A percentile compares a stretch with the other conserved stretches of the same genome.
These are phyloP conservation scores for Pyrus bretschneideri DNA, from an alignment of 306 rosid genomes.

Conservation along the genomic window DNA sequence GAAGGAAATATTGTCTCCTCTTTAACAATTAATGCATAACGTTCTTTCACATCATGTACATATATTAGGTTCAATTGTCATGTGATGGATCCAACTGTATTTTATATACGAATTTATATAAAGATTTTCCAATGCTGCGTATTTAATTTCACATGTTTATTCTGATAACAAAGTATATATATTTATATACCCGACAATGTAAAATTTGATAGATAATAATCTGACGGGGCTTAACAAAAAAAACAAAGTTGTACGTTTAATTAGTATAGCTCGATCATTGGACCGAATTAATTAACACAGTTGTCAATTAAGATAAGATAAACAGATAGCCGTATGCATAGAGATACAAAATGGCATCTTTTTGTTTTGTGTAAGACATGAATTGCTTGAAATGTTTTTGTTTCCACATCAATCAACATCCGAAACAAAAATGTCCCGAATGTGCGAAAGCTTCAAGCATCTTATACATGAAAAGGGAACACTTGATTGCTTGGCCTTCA, in stretches of 20 bases:
- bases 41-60: not conserved
- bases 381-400: not conserved
- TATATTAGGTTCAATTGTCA: not conserved
- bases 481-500: not conserved
- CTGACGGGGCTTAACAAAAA: not conserved
- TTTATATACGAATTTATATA: no score
- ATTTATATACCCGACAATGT: no score
- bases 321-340: not conserved
- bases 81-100: no score
- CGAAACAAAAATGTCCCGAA: not conserved
- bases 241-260: not conserved
- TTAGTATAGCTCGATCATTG: not conserved
- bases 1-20: no score
- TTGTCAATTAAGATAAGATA: not conserved
- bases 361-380: not conserved
- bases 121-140: not conserved
- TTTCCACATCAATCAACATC: conserved; percentile 6
- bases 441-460: not conserved
- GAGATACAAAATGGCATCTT: not conserved
- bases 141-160: not conserved
- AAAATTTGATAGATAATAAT: no score
- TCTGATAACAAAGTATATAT: not conserved
- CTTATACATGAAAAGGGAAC: not conserved
- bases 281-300: not conserved
- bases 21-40: no score